These are phyloP conservation scores for Blastomyces emzantsi DNA, from an alignment of 2,329 filamentous ascomycete species.

Conservation along the genomic window DNA sequence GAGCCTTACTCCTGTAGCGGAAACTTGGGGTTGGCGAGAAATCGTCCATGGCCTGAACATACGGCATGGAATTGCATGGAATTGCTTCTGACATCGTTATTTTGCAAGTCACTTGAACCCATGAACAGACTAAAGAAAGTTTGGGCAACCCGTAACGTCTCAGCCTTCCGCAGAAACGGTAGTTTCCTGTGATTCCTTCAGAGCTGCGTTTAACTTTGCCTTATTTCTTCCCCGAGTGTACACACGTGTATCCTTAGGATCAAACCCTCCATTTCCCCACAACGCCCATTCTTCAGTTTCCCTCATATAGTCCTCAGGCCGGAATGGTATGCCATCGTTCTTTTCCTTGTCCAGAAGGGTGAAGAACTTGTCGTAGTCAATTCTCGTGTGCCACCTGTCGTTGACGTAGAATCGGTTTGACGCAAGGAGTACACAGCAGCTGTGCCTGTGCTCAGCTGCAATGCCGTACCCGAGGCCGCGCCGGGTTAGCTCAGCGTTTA, in stretches of 20 bases:
- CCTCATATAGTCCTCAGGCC: conserved; percentile 84
- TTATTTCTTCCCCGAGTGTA: conserved; percentile 66
- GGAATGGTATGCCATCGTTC: conserved; percentile 56
- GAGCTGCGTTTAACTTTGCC: conserved; percentile 5
- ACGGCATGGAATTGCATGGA: neutral
- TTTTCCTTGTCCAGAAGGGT: conserved; percentile 60
- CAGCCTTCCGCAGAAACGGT: neutral
- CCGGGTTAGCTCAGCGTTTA: conserved; percentile 58
- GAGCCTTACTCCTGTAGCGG: neutral
- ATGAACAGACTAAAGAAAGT: neutral
- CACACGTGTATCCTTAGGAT: conserved; percentile 79
- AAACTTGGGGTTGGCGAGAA: neutral
- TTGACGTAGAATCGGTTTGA: conserved; percentile 68
- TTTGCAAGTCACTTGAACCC: neutral
- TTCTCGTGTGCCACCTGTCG: conserved; percentile 81
- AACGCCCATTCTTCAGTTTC: conserved; percentile 88
- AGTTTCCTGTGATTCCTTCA: neutral
- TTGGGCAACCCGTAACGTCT: neutral
- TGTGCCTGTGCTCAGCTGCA: conserved; percentile 89
- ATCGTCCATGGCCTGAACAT: neutral
- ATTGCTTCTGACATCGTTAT: neutral
- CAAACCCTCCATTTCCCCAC: conserved; percentile 91
- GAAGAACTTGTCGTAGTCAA: conserved; percentile 87
- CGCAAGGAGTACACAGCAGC: conserved; percentile 82
- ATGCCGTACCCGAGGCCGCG: conserved; percentile 78